A percentile compares a stretch with the other conserved stretches of the same genome.
Conservation (phyloP, 192 early-diverging fungal species). For the Backusella macrospora region DNA sequence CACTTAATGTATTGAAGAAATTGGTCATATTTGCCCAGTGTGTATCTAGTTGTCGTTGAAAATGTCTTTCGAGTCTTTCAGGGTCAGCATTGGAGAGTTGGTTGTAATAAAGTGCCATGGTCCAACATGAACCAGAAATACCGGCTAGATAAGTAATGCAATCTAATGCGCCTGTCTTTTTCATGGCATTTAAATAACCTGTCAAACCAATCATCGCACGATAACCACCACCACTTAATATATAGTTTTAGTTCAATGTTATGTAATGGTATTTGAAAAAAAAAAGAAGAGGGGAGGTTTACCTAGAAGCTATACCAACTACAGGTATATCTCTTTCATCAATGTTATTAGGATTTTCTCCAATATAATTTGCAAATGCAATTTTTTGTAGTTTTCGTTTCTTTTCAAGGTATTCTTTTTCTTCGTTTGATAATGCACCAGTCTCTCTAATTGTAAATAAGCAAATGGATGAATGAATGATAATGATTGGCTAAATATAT, state of each 20-base stretch:
- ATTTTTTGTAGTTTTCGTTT: constrained; percentile 54
- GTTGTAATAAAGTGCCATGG: constrained; percentile 53
- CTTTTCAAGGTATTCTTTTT: constrained; percentile 47
- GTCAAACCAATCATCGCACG: constrained; percentile 79
- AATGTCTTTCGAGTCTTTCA: constrained; percentile 37
- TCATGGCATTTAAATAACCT: constrained; percentile 69
- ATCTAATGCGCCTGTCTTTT: constrained; percentile 66
- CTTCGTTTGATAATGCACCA: constrained; percentile 47
- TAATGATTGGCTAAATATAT: not conserved
- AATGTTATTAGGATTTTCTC: constrained; percentile 63
- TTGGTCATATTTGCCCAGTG: constrained; percentile 52
- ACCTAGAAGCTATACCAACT: constrained; percentile 70
- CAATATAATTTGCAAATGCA: constrained; percentile 79
- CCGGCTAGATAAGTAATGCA: constrained; percentile 76
- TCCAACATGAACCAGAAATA: constrained; percentile 68
- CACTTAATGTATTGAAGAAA: constrained; percentile 22
- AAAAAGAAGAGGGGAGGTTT: no score
- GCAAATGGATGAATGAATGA: no score
- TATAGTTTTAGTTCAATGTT: not conserved
- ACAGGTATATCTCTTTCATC: constrained; percentile 70
- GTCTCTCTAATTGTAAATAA: constrained; percentile 27
- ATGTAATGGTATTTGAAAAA: not conserved
- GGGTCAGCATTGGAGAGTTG: constrained; percentile 38
- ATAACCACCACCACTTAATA: constrained; percentile 74
- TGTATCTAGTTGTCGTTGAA: constrained; percentile 45